Conservation (phyloP, 2,329 filamentous ascomycete species). For the Colletotrichum sp. region DNA sequence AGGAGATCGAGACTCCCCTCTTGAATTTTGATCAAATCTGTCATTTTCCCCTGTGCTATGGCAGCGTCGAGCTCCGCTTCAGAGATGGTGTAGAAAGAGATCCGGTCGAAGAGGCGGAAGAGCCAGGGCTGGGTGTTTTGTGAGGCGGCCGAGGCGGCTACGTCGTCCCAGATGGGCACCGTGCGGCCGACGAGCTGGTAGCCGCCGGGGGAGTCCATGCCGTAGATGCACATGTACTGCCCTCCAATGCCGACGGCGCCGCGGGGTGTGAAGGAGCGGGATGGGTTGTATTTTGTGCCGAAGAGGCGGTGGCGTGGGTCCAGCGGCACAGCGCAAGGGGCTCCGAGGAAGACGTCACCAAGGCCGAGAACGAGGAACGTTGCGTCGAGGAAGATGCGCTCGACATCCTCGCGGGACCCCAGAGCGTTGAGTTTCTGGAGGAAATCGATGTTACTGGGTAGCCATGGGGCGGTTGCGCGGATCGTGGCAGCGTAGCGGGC, state of each 20-base stretch:
- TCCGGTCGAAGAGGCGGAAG: constrained; percentile 37
- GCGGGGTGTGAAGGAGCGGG: constrained; percentile 39
- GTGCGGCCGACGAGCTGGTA: constrained; percentile 43
- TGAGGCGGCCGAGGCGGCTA: background rate
- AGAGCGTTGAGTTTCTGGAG: constrained; percentile 39
- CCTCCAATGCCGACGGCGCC: constrained; percentile 40
- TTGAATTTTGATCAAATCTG: constrained; percentile 29
- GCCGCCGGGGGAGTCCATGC: constrained; percentile 39
- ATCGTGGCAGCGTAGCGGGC: constrained; percentile 67
- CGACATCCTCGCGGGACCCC: constrained; percentile 25
- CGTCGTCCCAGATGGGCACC: constrained; percentile 36
- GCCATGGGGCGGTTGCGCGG: constrained; percentile 63
- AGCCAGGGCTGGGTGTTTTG: constrained; percentile 26
- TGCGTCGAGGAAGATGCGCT: constrained; percentile 32
- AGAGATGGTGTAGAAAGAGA: constrained; percentile 34
- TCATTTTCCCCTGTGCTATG: constrained; percentile 8
- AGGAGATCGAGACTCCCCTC: constrained; percentile 33
- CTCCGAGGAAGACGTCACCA: constrained; percentile 44
- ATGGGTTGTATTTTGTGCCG: constrained; percentile 43
- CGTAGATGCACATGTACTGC: constrained; percentile 44
- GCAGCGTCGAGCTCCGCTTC: constrained; percentile 31
- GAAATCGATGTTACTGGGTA: constrained; percentile 68
- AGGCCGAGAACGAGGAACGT: constrained; percentile 41
- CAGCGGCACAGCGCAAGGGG: constrained; percentile 39
- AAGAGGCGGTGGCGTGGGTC: constrained; percentile 39